Evolutionary conservation across 371 early-diverging fungal genomes (phyloP).

Genomic region (Mucor saturninus): DNA sequence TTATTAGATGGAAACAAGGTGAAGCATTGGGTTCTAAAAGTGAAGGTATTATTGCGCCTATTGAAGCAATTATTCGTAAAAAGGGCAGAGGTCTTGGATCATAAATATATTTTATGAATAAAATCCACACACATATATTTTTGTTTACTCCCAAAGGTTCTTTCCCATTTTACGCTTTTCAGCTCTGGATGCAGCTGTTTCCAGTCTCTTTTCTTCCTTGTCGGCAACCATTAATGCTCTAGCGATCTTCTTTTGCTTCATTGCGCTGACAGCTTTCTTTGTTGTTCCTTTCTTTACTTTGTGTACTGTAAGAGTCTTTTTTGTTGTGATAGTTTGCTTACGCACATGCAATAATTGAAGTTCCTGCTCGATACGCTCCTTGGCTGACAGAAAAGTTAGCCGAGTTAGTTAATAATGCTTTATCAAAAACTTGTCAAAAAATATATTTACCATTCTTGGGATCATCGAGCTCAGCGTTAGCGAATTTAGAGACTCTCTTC

Average conservation of each 20-base stretch:
- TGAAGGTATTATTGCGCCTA: conserved; percentile 82
- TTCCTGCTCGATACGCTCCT: conserved; percentile 34
- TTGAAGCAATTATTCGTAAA: conserved; percentile 83
- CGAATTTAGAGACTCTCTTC: conserved; percentile 9
- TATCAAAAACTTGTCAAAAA: neutral
- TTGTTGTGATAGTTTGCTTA: conserved; percentile 25
- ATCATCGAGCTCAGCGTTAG: conserved; percentile 14
- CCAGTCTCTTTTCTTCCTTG: conserved; percentile 30
- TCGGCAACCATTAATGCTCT: conserved; percentile 31
- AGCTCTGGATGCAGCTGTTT: conserved; percentile 19
- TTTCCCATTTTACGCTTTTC: conserved; percentile 33
- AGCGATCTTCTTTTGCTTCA: conserved; percentile 36
- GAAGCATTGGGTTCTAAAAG: conserved; percentile 80
- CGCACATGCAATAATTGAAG: conserved; percentile 29
- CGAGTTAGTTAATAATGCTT: neutral
- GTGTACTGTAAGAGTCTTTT: conserved; percentile 12
- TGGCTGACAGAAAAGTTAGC: conserved; percentile 16
- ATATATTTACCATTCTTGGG: conserved; percentile 18
- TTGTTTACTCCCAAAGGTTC: conserved; percentile 22
- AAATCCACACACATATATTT: neutral
- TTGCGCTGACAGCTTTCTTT: conserved; percentile 24
- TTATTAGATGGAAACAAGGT: conserved; percentile 77
- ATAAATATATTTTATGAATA: conserved; percentile 29
- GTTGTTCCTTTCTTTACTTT: conserved; percentile 31
- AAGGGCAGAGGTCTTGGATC: conserved; percentile 80